Evolutionary conservation across 2,329 filamentous ascomycete genomes (phyloP), one percentile per base, ranked within the genome.

Genomic region (Rhynchosporium secalis): DNA sequence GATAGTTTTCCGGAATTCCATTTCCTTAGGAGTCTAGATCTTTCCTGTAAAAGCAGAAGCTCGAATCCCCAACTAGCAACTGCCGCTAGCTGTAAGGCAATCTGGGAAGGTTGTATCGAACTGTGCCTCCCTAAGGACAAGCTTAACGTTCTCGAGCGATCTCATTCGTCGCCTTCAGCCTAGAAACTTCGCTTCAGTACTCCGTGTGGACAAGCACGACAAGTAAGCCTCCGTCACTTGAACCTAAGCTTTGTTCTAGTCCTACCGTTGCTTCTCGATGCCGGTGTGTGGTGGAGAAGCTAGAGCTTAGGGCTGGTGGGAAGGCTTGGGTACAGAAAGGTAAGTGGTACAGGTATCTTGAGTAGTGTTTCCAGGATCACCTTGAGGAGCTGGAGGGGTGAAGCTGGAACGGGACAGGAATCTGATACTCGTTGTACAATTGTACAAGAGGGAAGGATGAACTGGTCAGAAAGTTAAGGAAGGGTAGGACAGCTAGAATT

Each of bases 161-260:
- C 15, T 29, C 40, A 47, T 56, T 45, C 26, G 46, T 38, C 43
- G 46, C 33, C 43, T 40, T 28, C 20, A 20, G 20, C 20, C 20
- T 20, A 20, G 20, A 20, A 28, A 33, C 31, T 15, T 36, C 33
- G 12, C 36, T 28, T 26, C 28, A 41, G 9, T 6, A 5, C 33
- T 36, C 33, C 6, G 33, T 36, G 33, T 43, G 52, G 56, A 43
- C 26, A 33, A 26, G 45, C 29, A 41, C 29, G 33, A 51, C 29
- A n/a, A 13, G 31, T n/a, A 51, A 48, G 33, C n/a, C 13, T 31
- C 31, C 41, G 36, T 49, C 45, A 40, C 26, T 29, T 40, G 57
- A 63, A 63, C 36, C 45, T 60, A 60, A 63, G 57, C 62, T 60
- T 41, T 60, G 52, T 60, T 60, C 62, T 60, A 45, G 51, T 63